Conservation (phyloP, 352 stramenopile species). For the Pythium chondricola region DNA sequence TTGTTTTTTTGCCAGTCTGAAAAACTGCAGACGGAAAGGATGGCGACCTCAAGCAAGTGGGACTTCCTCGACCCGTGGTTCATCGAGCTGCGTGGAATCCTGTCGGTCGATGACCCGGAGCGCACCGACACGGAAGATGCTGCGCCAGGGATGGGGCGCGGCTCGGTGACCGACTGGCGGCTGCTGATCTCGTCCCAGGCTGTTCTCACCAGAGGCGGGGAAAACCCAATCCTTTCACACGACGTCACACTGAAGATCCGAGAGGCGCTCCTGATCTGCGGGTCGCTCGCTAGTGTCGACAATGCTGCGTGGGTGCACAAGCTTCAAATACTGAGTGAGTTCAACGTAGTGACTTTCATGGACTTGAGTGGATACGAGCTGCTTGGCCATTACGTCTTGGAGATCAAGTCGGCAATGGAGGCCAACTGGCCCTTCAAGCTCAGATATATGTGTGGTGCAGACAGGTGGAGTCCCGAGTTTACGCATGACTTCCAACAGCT, state of each 20-base stretch:
- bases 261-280: slow-evolving; percentile 1
- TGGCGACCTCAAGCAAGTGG: too few relatives aligned
- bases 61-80: slow-evolving; percentile 11
- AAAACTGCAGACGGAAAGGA: too few relatives aligned
- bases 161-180: slow-evolving; percentile 7
- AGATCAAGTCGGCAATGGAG: too few relatives aligned
- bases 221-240: background rate
- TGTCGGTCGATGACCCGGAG: background rate
- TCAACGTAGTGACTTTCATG: slow-evolving; percentile 3
- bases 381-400: background rate
- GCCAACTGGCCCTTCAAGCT: background rate
- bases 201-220: background rate
- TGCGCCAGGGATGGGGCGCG: background rate
- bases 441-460: background rate
- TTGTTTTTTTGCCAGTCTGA: too few relatives aligned
- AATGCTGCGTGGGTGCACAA: slow-evolving; percentile 1
- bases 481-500: too few relatives aligned
- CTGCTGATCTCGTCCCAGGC: background rate
- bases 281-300: background rate
- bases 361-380: slow-evolving; percentile 1
- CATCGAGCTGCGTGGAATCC: background rate
- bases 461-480: too few relatives aligned
- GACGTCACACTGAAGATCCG: background rate
- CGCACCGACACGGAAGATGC: slow-evolving; percentile 1
- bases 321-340: background rate